Percentiles rank a stretch among this genome's conserved stretches.
These are phyloP conservation scores for Entomortierella lignicola DNA, from an alignment of 192 early-diverging fungal genomes.

Conservation along the genomic window DNA sequence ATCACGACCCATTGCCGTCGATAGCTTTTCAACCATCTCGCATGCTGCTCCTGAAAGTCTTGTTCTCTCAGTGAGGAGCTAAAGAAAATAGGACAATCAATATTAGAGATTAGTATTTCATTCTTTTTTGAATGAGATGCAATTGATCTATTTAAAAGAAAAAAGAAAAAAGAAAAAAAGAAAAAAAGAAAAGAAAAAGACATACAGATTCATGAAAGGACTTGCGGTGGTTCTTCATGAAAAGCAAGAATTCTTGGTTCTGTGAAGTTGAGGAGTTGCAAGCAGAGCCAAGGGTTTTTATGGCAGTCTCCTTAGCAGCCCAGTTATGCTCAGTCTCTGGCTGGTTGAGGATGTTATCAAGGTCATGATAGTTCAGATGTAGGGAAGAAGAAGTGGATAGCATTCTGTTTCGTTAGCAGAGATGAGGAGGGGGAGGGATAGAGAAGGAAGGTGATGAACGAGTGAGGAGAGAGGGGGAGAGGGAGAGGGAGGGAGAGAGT, in stretches of 20 bases:
- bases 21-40: constrained; percentile 70
- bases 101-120: too few relatives aligned
- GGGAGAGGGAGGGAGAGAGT: background rate
- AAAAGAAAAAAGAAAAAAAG: background rate
- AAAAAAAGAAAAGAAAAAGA: background rate
- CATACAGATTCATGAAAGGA: constrained; percentile 38
- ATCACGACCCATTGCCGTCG: constrained; percentile 67
- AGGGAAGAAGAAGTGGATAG: constrained; percentile 14
- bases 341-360: constrained; percentile 42
- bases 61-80: constrained; percentile 83
- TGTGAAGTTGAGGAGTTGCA: constrained; percentile 35
- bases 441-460: background rate
- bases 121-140: too few relatives aligned
- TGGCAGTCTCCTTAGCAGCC: constrained; percentile 45
- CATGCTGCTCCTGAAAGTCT: constrained; percentile 77
- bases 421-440: constrained; percentile 6
- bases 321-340: constrained; percentile 55
- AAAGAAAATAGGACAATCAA: constrained; percentile 11
- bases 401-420: background rate
- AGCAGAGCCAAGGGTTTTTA: constrained; percentile 33
- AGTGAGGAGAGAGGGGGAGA: background rate
- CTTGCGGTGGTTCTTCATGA: constrained; percentile 51
- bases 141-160: background rate
- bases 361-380: constrained; percentile 50
- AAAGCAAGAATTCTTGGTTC: constrained; percentile 38